A percentile compares a stretch with the other conserved stretches of the same genome.
These are phyloP conservation scores for Epichloe brachyelytri DNA, from an alignment of 2,329 filamentous ascomycete species.

Conservation along the genomic window DNA sequence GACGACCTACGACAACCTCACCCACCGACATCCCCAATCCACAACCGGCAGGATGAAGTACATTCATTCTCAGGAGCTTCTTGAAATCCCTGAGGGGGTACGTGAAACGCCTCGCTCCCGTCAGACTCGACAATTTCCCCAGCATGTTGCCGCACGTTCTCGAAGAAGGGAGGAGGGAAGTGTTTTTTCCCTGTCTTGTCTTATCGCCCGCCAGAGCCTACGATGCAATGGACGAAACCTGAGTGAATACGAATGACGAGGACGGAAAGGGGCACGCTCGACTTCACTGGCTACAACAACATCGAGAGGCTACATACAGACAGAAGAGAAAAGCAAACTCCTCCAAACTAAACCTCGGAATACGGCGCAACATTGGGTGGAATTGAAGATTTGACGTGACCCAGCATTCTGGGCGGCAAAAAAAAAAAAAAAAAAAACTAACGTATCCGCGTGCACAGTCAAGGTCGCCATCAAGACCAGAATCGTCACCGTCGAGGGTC, in stretches of 20 bases:
- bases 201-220: neutral
- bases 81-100: constrained; percentile 94
- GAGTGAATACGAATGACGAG: neutral
- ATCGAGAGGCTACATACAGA: neutral
- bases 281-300: neutral
- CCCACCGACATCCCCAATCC: constrained; percentile 29
- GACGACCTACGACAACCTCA: constrained; percentile 28
- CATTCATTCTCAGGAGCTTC: constrained; percentile 95
- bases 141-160: neutral
- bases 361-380: neutral
- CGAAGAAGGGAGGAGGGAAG: neutral
- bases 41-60: constrained; percentile 87
- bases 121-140: neutral
- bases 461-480: constrained; percentile 96
- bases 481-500: constrained; percentile 92
- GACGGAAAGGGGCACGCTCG: neutral
- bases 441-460: constrained; percentile 46
- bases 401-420: neutral
- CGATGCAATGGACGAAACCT: neutral
- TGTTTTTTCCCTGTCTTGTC: too few relatives aligned
- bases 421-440: constrained; percentile 9
- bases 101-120: constrained; percentile 28
- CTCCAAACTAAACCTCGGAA: neutral
- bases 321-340: neutral
- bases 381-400: neutral